Conservation (phyloP, 257 asterid species). For the Scutellaria barbata region DNA sequence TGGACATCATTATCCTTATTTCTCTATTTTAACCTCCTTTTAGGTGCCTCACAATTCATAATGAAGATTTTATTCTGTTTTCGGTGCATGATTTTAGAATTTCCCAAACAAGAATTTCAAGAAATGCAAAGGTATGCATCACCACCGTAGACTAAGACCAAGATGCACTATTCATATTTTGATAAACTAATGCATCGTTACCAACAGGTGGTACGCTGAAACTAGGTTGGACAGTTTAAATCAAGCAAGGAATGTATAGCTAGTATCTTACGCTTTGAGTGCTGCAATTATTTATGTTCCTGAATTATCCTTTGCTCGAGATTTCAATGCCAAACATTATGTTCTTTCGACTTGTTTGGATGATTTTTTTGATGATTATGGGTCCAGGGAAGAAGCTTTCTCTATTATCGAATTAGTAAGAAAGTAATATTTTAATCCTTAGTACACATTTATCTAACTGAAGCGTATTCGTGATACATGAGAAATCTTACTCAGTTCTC, state of each 20-base stretch:
- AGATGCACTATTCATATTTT: background rate
- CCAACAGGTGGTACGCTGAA: constrained; percentile 41
- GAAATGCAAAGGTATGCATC: constrained; percentile 37
- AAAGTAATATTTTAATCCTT: constrained; percentile 28
- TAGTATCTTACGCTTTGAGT: constrained; percentile 4
- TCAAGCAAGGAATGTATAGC: constrained; percentile 11
- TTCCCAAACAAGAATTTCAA: constrained; percentile 41
- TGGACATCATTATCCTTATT: background rate
- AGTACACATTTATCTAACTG: background rate
- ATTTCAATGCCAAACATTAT: constrained; percentile 11
- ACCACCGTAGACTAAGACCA: background rate
- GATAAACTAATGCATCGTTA: background rate
- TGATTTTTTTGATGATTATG: constrained; percentile 42
- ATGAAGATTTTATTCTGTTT: constrained; percentile 31
- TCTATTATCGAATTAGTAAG: constrained; percentile 26
- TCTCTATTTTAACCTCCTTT: background rate
- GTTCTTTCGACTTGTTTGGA: constrained; percentile 32
- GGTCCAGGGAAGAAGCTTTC: constrained; percentile 35
- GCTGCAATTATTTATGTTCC: constrained; percentile 32
- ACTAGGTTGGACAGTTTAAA: constrained; percentile 29
- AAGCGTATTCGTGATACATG: background rate
- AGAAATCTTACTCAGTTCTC: background rate
- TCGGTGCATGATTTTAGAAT: constrained; percentile 33
- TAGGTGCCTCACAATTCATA: constrained; percentile 33
- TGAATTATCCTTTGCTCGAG: constrained; percentile 33